Evolutionary conservation across 148 eudicot genomes (phyloP).

Genomic region (Persicaria maculosa): DNA sequence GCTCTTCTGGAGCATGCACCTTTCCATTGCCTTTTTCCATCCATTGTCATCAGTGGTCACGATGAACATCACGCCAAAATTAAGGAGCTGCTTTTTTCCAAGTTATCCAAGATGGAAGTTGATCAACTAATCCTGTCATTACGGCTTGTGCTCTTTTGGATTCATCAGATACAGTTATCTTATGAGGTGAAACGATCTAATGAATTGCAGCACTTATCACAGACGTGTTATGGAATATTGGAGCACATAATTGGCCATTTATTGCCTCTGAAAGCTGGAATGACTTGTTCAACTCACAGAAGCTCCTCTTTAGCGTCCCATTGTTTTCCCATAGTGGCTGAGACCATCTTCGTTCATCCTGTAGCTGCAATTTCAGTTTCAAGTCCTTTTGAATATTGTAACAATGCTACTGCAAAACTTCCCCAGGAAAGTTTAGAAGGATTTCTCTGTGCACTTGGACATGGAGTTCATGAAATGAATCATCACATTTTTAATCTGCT

Average conservation of each 20-base stretch:
- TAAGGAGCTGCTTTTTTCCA: conserved; percentile 47
- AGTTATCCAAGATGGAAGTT: conserved; percentile 39
- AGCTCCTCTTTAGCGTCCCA: conserved; percentile 17
- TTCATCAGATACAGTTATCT: conserved; percentile 40
- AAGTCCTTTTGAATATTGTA: conserved; percentile 27
- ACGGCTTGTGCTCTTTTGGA: conserved; percentile 66
- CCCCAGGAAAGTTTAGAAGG: conserved; percentile 29
- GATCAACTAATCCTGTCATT: conserved; percentile 44
- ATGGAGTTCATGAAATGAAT: conserved; percentile 41
- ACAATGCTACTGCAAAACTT: conserved; percentile 31
- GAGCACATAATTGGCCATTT: conserved; percentile 34
- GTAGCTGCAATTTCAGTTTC: conserved; percentile 41
- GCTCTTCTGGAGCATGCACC: conserved; percentile 57
- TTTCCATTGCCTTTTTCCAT: conserved; percentile 60
- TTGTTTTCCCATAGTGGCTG: conserved; percentile 38
- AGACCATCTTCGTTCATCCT: conserved; percentile 64
- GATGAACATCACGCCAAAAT: conserved; percentile 26
- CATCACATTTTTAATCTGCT: conserved; percentile 41
- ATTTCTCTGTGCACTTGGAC: conserved; percentile 28
- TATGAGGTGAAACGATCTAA: conserved; percentile 34
- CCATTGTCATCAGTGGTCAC: conserved; percentile 29
- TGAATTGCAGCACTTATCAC: conserved; percentile 38
- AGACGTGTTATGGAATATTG: conserved; percentile 39
- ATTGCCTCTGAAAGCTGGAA: conserved; percentile 24
- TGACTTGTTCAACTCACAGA: conserved; percentile 18